A percentile compares a stretch with the other conserved stretches of the same genome.
Conservation (phyloP, 2,329 filamentous ascomycete genomes). For the Fusarium papillatum region DNA sequence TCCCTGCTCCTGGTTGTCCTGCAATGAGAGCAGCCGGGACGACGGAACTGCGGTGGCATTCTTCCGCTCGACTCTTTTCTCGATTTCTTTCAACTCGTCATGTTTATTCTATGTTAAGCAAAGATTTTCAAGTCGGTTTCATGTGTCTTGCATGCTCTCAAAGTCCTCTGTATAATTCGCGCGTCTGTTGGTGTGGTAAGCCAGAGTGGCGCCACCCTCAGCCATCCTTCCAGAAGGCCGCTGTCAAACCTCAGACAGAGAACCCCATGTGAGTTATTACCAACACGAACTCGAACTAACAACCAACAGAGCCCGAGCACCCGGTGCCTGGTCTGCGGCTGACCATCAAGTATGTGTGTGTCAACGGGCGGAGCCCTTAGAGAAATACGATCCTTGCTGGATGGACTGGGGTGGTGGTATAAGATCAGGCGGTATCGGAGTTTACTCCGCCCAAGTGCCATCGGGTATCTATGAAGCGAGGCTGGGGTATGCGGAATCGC, state of each 20-base stretch:
- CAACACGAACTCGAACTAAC: not conserved
- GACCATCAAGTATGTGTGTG: not conserved
- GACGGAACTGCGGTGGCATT: not conserved
- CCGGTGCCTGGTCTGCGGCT: constrained; percentile 3
- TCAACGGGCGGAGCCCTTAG: not conserved
- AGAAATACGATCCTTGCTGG: not conserved
- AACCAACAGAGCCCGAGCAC: constrained; percentile 1
- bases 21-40: not conserved
- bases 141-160: not conserved
- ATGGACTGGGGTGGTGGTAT: not conserved
- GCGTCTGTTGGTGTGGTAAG: not conserved
- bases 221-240: constrained; percentile 7
- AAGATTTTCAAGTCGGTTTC: not conserved
- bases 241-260: not conserved
- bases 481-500: not conserved
- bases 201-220: not conserved
- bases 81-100: not conserved
- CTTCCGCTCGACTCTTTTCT: not conserved
- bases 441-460: not conserved
- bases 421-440: not conserved
- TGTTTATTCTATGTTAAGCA: not conserved
- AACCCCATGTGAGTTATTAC: not conserved
- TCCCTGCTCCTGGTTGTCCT: not conserved
- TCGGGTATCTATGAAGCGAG: constrained; percentile 7
- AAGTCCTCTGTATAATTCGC: not conserved